Evolutionary conservation across 495 filamentous ascomycete genomes (phyloP), one percentile per base, ranked within the genome.

Genomic region (Penicillium steckii): DNA sequence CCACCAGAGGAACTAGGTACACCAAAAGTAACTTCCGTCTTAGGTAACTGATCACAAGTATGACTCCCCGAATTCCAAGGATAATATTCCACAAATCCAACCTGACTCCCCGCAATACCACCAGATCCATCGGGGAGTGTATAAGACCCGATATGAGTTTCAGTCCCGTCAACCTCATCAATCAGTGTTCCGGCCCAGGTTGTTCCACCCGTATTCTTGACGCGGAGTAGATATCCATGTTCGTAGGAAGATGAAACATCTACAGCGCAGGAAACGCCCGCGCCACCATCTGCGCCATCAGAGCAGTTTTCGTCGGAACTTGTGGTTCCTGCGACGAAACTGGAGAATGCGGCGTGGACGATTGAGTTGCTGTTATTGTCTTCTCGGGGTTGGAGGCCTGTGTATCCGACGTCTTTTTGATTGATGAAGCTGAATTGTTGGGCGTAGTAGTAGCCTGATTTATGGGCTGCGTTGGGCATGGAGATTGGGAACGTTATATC

Each of bases 71-170:
- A 52, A n/a, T 62, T 62, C 56, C 63, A 62, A 4, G 47, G 54
- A 50, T 66, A 66, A 54, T 64, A 64, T 46, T 68, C 66, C 1
- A 68, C 58, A 46, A 66, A 66, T 12, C 66, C 66, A 4, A 59
- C 15, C 45, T 66, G 63, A 0, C 24, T 40, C 8, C 44, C 43
- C 38, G 46, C 2, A 27, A 68, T 61, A 2, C 66, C 66, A 1
- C 57, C 52, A 0, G 53, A 46, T 0, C 56, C 63, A 17, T 29
- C 22, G 3, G 66, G 63, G 7, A 68, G 53, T 1, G 56, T 62
- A 32, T 61, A 68, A 35, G 52, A 44, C 7, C 65, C 65, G 15
- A 68, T 61, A 40, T 55, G 60, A 4, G 58, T 62, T 18, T 55
- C 25, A 0, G 32, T 50, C 1, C 50, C 54, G 8, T 40, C 52